Evolutionary conservation across 2,329 filamentous ascomycete species (phyloP).

Genomic region (Penicillium sp.): DNA sequence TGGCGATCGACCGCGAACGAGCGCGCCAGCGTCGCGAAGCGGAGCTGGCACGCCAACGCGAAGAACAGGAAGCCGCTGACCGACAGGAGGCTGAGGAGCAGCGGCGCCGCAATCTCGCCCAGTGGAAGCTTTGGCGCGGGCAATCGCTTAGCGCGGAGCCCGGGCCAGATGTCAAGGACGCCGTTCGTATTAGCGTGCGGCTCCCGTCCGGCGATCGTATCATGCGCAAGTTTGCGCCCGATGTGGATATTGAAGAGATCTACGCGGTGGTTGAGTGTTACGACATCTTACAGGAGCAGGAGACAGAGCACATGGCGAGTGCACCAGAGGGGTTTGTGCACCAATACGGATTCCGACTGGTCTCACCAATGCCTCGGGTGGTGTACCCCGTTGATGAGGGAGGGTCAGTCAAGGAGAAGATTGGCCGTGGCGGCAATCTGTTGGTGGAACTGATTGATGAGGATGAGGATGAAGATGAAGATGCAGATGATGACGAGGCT

Average conservation of each 20-base stretch:
- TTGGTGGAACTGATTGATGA: constrained; percentile 72
- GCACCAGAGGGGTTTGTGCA: constrained; percentile 72
- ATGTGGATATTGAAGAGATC: constrained; percentile 77
- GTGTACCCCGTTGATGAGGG: constrained; percentile 69
- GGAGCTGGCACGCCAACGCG: constrained; percentile 60
- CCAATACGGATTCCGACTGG: constrained; percentile 78
- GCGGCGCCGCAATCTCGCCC: constrained; percentile 53
- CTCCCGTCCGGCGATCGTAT: constrained; percentile 68
- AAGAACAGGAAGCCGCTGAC: constrained; percentile 65
- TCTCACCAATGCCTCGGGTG: constrained; percentile 78
- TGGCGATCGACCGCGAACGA: constrained; percentile 83
- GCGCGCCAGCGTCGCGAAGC: constrained; percentile 73
- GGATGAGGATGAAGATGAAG: constrained; percentile 53
- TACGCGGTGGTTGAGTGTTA: constrained; percentile 97
- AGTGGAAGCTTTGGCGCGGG: constrained; percentile 81
- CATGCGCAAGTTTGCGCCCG: constrained; percentile 68
- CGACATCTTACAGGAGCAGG: constrained; percentile 56
- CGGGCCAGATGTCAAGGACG: constrained; percentile 58
- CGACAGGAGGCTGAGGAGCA: constrained; percentile 61
- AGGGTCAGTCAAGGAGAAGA: constrained; percentile 65
- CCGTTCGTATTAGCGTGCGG: constrained; percentile 67
- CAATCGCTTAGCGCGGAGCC: constrained; percentile 68
- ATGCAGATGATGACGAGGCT: constrained; percentile 41
- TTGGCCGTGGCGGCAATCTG: constrained; percentile 81
- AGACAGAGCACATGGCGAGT: constrained; percentile 33